These are phyloP conservation scores for Lecanosticta acicola DNA, from an alignment of 2,329 filamentous ascomycete genomes.

Conservation along the genomic window DNA sequence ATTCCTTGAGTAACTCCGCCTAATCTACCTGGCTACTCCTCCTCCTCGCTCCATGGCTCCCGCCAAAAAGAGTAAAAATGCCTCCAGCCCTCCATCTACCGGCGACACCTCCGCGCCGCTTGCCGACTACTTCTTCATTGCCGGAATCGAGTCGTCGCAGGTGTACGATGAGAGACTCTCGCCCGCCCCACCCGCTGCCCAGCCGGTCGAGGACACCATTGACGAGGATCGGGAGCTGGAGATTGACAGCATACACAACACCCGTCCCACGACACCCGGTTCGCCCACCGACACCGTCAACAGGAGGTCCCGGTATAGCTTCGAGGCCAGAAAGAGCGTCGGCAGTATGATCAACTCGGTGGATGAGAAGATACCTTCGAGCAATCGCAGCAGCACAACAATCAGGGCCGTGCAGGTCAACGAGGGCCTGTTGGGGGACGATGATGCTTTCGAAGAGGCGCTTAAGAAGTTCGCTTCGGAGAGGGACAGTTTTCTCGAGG, in stretches of 20 bases:
- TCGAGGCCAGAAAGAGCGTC: slow-evolving; percentile 47
- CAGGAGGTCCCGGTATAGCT: slow-evolving; percentile 41
- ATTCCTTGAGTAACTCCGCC: slow-evolving; percentile 10
- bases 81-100: slow-evolving; percentile 28
- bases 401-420: slow-evolving; percentile 47
- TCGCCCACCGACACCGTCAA: slow-evolving; percentile 35
- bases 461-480: slow-evolving; percentile 93
- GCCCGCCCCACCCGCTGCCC: slow-evolving; percentile 15
- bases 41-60: slow-evolving; percentile 20
- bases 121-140: slow-evolving; percentile 63
- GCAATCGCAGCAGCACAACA: slow-evolving; percentile 60
- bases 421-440: slow-evolving; percentile 38
- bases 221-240: slow-evolving; percentile 56
- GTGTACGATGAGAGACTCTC: slow-evolving; percentile 44
- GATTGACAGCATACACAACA: slow-evolving; percentile 44
- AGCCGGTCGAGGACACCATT: slow-evolving; percentile 51
- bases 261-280: slow-evolving; percentile 41
- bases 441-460: slow-evolving; percentile 92
- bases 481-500: slow-evolving; percentile 85
- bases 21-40: not conserved
- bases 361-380: slow-evolving; percentile 46
- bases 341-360: slow-evolving; percentile 43
- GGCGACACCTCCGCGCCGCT: slow-evolving; percentile 47
- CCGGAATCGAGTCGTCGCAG: slow-evolving; percentile 48
- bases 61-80: slow-evolving; percentile 17